Percentiles rank a stretch among this genome's conserved stretches.
phyloP scores from a whole-genome alignment of 495 filamentous ascomycete genomes.

The Penicillium ucsense region DNA sequence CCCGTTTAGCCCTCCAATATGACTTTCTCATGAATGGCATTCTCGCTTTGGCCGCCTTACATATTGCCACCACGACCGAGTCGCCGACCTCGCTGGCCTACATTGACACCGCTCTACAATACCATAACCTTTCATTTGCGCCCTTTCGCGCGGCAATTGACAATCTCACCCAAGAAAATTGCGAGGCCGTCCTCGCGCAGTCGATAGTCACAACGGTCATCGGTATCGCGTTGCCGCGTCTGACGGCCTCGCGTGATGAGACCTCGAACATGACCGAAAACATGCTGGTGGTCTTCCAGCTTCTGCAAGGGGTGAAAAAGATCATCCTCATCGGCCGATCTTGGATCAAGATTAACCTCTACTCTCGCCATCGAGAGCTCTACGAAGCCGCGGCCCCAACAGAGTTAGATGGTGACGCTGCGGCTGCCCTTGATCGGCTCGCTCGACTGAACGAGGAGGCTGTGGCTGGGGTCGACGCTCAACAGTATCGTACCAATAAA shows the following conservation, averaged over 20 bases:
- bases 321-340: conserved; percentile 22
- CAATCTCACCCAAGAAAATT: conserved; percentile 36
- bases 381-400: conserved; percentile 2
- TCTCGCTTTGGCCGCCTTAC: conserved; percentile 43
- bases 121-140: conserved; percentile 40
- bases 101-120: conserved; percentile 38
- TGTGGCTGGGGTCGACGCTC: conserved; percentile 9
- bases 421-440: conserved; percentile 18
- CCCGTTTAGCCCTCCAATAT: conserved; percentile 37
- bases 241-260: conserved; percentile 24
- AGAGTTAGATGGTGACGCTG: conserved; percentile 16
- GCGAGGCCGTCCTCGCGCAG: conserved; percentile 43
- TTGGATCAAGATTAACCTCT: conserved; percentile 23
- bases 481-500: conserved; percentile 22
- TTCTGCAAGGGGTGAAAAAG: conserved; percentile 28
- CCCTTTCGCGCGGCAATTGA: conserved; percentile 37
- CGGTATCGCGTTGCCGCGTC: conserved; percentile 36
- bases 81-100: conserved; percentile 31
- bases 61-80: conserved; percentile 35
- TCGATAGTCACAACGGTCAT: conserved; percentile 41
- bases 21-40: conserved; percentile 48
- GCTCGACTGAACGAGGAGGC: conserved; percentile 17
- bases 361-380: conserved; percentile 12
- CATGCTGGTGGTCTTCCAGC: conserved; percentile 26
- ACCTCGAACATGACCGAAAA: conserved; percentile 27